Evolutionary conservation across 768 basidiomycete species (phyloP), one percentile per base, ranked within the genome.

Genomic region (Lactarius evosmus): DNA sequence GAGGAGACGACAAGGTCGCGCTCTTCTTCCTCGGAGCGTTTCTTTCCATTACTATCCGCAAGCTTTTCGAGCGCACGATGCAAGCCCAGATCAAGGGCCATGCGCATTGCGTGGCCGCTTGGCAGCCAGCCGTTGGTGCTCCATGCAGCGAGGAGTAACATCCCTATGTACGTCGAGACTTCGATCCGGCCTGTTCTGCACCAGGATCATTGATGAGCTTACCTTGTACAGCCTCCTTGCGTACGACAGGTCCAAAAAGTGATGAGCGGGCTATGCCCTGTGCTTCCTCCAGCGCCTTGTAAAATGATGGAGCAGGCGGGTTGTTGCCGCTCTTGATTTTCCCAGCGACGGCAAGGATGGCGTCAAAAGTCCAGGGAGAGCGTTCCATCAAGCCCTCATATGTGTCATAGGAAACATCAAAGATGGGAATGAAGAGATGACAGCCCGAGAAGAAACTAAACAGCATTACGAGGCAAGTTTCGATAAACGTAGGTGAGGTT

Each of bases 141-240:
- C 92, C 93, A 96, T 6, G 94, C 93, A 32, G 93, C 91, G 52
- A 97, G 79, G 33, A 98, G 80, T 12, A 96, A 77, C 93, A 95
- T 96, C 9, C 92, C 93, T 93, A 71, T 53, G 62, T 9, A 49
- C 7, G 29, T 17, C 33, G 27, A 61, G 54, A 32, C 34, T 51
- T 50, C 17, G 36, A 46, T 54, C 60, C 8, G 58, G 29, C 22
- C 29, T 16, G 16, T 53, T 56, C n/a, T 9, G 30, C 6, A 49
- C 32, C 12, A 4, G 19, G 33, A 17, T 59, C 19, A 29, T 38
- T 30, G n/a, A 5, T 2, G 4, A 58, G 72, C 78, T 70, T 69
- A 88, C 91, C 92, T 83, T 93, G 91, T 36, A 95, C 93, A 40
- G 93, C 95, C 77, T 98, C 95, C 76, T 96, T 96, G 72, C 92